A percentile compares a stretch with the other conserved stretches of the same genome.
These are phyloP conservation scores for Fermentozyma sake DNA, from an alignment of 1,139 yeast species.

Conservation along the genomic window DNA sequence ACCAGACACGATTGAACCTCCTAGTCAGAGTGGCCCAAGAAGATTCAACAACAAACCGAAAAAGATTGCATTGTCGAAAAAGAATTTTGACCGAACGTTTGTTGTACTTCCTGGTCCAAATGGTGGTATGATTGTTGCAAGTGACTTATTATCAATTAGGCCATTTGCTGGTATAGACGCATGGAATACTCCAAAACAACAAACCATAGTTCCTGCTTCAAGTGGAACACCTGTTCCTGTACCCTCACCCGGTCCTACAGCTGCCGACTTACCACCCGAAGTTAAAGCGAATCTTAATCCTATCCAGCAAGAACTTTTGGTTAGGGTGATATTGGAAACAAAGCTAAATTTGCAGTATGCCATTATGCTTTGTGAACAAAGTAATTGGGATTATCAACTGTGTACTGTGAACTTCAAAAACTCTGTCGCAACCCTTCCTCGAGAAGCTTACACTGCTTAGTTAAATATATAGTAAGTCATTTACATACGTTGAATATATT, in stretches of 20 bases:
- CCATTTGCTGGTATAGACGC: slow-evolving; percentile 56
- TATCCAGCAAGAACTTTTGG: slow-evolving; percentile 62
- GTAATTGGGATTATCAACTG: slow-evolving; percentile 73
- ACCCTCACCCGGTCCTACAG: slow-evolving; percentile 21
- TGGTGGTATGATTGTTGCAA: slow-evolving; percentile 75
- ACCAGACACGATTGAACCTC: slow-evolving; percentile 37
- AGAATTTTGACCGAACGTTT: slow-evolving; percentile 86
- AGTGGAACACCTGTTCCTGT: slow-evolving; percentile 7
- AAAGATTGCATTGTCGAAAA: slow-evolving; percentile 46
- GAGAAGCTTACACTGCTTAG: slow-evolving; percentile 29
- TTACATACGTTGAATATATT: too few relatives aligned
- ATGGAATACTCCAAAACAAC: slow-evolving; percentile 36
- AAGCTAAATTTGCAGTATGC: slow-evolving; percentile 75
- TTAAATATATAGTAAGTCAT: slow-evolving; percentile 1
- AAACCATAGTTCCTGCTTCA: slow-evolving; percentile 7
- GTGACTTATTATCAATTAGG: slow-evolving; percentile 72
- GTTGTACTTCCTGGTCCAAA: slow-evolving; percentile 70
- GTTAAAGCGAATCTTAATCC: slow-evolving; percentile 48
- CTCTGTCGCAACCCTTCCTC: slow-evolving; percentile 46
- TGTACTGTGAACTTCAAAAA: slow-evolving; percentile 71
- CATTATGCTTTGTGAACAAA: slow-evolving; percentile 81
- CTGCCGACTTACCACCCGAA: slow-evolving; percentile 47
- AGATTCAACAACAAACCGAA: slow-evolving; percentile 27
- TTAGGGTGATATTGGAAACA: slow-evolving; percentile 67
- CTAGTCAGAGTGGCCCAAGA: slow-evolving; percentile 17